Base-by-base conservation (phyloP, 2,329 filamentous ascomycete genomes). In the Hypoxylon sp. region DNA sequence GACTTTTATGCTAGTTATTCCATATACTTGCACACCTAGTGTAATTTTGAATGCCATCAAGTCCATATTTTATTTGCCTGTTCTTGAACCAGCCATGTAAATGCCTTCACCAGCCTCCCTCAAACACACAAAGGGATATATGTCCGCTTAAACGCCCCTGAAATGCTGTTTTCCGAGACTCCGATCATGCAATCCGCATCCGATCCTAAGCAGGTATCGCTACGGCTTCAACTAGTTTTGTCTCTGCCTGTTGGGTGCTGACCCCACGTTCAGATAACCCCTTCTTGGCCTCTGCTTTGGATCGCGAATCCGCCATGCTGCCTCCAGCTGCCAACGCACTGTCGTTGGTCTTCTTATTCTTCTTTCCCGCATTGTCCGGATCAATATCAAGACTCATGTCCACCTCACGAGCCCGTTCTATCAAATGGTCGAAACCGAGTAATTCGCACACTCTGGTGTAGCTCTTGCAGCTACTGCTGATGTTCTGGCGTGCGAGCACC, bases 391-490 rank as follows among this genome's bases (percentile, higher is more conserved):
- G 72, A 21, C 78, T 75, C 44, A 77, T 69, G 65, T 97, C 92
- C 3, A 87, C 76, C 5, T 82, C 80, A 32, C 76, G 76, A 0
- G 92, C 92, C 52, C 76, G 72, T 21, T 83, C 80, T 13, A 84
- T 64, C 32, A 95, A 71, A 49, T 87, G 78, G 2, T 84, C 78
- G 25, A 90, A 78, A 0, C 79, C 83, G 20, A 97, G 71, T 1
- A 79, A 73, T 48, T 84, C 77, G 65, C 91, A 88, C 2, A 87
- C 71, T 42, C 89, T 84, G 6, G 73, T 74, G 66, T 97, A 96
- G 61, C 81, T 88, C 73, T 87, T 91, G 53, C 81, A 80, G 35
- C 75, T 71, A n/a, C n/a, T n/a, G 55, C 82, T 84, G 61, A 94
- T 78, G 3, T 76, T 71, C 51, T 79, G 78, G 67, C 88, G 89